phyloP scores from a whole-genome alignment of 202 grass and related monocot species.

The Zizania palustris region DNA sequence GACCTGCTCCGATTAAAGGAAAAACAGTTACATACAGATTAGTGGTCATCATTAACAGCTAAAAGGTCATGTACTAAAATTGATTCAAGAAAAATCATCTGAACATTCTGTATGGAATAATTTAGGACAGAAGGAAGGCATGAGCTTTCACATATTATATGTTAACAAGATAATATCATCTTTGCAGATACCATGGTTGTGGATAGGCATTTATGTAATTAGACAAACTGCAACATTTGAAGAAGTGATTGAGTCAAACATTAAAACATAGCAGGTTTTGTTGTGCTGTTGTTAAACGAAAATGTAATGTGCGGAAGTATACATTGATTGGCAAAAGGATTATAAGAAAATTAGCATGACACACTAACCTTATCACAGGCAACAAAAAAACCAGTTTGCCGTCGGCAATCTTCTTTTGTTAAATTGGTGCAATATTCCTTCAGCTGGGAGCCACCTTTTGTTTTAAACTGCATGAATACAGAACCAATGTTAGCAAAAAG shows the following conservation, averaged over 20 bases:
- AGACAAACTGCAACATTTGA: constrained; percentile 13
- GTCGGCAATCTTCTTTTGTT: constrained; percentile 98
- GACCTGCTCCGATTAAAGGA: constrained; percentile 59
- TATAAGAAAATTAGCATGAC: constrained; percentile 45
- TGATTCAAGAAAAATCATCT: not conserved
- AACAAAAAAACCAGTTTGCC: constrained; percentile 84
- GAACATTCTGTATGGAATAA: not conserved
- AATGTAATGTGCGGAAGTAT: not conserved
- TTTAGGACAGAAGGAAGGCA: constrained; percentile 7
- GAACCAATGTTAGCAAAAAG: constrained; percentile 21
- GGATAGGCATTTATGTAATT: constrained; percentile 2
- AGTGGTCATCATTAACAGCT: constrained; percentile 11
- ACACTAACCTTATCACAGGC: constrained; percentile 90
- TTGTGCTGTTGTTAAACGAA: not conserved
- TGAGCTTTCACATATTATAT: constrained; percentile 2
- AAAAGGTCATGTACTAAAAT: constrained; percentile 12
- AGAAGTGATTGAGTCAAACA: constrained; percentile 2
- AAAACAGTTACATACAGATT: constrained; percentile 14
- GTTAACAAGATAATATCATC: constrained; percentile 21
- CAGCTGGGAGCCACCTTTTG: constrained; percentile 97
- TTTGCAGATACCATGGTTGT: not conserved
- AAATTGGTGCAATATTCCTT: constrained; percentile 99
- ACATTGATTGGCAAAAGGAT: not conserved
- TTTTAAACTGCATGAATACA: constrained; percentile 78
- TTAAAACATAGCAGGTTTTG: not conserved